Evolutionary conservation across 2,329 filamentous ascomycete species (phyloP), one percentile per base, ranked within the genome.

Genomic region (Kalaharituber pfeilii): DNA sequence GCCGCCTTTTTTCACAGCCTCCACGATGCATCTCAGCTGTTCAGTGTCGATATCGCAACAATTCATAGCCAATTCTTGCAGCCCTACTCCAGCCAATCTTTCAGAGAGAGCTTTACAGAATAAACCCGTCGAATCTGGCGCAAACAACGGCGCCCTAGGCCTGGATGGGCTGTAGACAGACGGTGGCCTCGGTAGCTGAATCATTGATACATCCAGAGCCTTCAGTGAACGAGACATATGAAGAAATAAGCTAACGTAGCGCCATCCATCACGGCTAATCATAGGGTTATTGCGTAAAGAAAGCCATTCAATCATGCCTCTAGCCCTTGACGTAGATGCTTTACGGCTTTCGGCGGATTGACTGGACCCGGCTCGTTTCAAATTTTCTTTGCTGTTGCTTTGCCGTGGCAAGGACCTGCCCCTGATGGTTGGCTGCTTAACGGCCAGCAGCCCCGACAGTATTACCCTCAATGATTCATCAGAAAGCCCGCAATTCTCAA

Each of bases 201-300:
- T 81, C 64, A 85, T 82, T 0, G 88, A 94, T 26, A 96, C 67
- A 66, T 98, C 91, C 24, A 96, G 76, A 5, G 78, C 82, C 67
- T 87, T 88, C 54, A 98, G 73, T 1, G 87, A 87, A 58, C 80
- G 81, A 62, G 86, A 94, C 72, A 95, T 81, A 68, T 94, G 86
- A 52, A 94, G 74, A 66, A 96, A 98, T 5, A 94, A 72, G 39
- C 82, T 83, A 55, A 96, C 80, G 65, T 96, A 80, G 63, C 82
- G 87, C 91, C 91, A 98, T 15, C 89, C 91, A 59, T 93, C 83
- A 0, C 75, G 73, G 0, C 86, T 84, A 56, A 96, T 81, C 64
- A 87, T 89, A 1, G 74, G 69, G 66, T 96, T 96, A 69, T 93
- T 86, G 69, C 93, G 94, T 42, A 98, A 69, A 1, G 86, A 83